Evolutionary conservation across 2,329 filamentous ascomycete genomes (phyloP), one percentile per base, ranked within the genome.

Genomic region (Madurella mycetomatis): DNA sequence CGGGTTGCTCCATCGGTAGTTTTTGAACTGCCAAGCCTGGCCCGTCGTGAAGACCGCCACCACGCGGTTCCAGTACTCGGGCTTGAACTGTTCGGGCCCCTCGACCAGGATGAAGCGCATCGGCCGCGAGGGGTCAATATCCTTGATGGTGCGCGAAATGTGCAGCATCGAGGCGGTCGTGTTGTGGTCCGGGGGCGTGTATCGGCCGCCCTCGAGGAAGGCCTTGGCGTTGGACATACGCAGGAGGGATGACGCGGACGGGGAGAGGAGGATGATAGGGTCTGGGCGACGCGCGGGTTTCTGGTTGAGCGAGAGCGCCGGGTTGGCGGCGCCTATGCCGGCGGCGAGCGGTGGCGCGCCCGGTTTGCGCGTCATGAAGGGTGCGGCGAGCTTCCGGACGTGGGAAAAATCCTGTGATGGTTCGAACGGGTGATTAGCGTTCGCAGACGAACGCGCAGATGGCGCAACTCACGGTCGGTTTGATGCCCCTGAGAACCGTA

Each of bases 21-120:
- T 88, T 74, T 96, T 96, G 76, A 99, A 99, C 73, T 99, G 94
- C 94, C 94, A 99, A 9, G 87, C 85, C 74, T 99, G 94, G 34
- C 94, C 94, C 0, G 94, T 99, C 0, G 94, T 99, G 74, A 99
- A 97, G 54, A 99, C 92, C 12, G 89, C 94, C 1, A 96, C 94
- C 7, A 99, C 88, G 49, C 92, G 86, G 65, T 86, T 86, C 94
- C 94, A 99, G 76, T 97, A 96, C 68, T 97, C 92, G 0, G 94
- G 94, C 70, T 96, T 95, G 81, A 99, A 99, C 70, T 94, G 88
- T 67, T 95, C 87, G 0, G 92, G 88, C 16, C 86, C 87, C 70
- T 99, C 94, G 51, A 97, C 92, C 40, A 99, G 84, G 67, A 97
- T 95, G 76, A 99, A 99, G 45, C 92, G 89, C 66, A 94, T 84